Evolutionary conservation across 2,329 filamentous ascomycete genomes (phyloP).

Genomic region (Venturiaceae sp.): DNA sequence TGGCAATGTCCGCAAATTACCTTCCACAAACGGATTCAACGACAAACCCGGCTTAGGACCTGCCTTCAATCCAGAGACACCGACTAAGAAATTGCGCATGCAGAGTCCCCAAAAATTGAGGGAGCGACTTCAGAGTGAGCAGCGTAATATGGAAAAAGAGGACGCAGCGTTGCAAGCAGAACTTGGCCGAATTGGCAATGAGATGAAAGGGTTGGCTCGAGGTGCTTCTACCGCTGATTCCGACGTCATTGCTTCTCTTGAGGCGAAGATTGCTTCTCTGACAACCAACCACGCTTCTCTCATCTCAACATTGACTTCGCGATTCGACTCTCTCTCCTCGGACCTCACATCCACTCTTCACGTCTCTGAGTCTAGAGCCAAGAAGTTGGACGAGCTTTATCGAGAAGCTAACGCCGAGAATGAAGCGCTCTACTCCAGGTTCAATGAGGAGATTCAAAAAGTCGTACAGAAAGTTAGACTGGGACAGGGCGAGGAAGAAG

Average conservation of each 20-base stretch:
- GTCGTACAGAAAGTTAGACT: constrained; percentile 67
- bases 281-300: constrained; percentile 56
- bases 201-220: constrained; percentile 49
- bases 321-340: constrained; percentile 53
- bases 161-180: constrained; percentile 65
- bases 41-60: constrained; percentile 11
- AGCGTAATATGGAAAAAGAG: constrained; percentile 59
- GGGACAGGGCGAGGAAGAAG: constrained; percentile 69
- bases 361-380: constrained; percentile 67
- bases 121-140: constrained; percentile 76
- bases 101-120: constrained; percentile 59
- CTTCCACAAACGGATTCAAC: constrained; percentile 42
- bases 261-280: constrained; percentile 33
- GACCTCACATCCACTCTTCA: constrained; percentile 65
- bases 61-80: constrained; percentile 3
- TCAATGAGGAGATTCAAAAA: constrained; percentile 82
- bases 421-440: constrained; percentile 81
- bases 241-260: constrained; percentile 14
- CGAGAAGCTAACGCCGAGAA: constrained; percentile 84
- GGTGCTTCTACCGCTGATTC: constrained; percentile 12
- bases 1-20: constrained; percentile 50
- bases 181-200: constrained; percentile 68
- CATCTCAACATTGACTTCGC: constrained; percentile 48
- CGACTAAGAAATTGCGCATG: constrained; percentile 56
- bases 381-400: constrained; percentile 79